Base-by-base conservation (phyloP, 2,329 filamentous ascomycete species). In the Botrytis galanthina region DNA sequence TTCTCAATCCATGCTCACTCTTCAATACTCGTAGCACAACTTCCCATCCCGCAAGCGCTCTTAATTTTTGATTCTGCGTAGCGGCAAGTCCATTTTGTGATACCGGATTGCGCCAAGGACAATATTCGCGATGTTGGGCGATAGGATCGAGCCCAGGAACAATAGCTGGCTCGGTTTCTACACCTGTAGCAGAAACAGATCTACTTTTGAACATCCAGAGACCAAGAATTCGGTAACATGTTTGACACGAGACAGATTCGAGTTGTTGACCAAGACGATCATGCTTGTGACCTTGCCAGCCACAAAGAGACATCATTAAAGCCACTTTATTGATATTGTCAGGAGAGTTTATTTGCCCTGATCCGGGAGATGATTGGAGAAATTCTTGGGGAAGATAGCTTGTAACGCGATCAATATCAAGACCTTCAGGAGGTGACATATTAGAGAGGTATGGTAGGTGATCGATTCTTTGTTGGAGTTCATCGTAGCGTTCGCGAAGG, bases 121-220 rank as follows among this genome's bases (percentile, higher is more conserved):
- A 96, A 79, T 95, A 96, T 79, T 93, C 92, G 75, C 93, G 89
- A 81, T 96, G 93, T 81, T 95, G 92, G 8, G 87, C 86, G 2
- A 91, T 83, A 7, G 90, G 89, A 79, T 95, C 90, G 1, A 96
- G 85, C 73, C 88, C 85, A 76, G 89, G 87, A 86, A 92, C 91
- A 1, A 88, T 87, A 4, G 90, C 87, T 18, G 75, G 76, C 7
- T 87, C 85, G 18, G 91, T 82, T 16, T 90, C 83, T 51, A 84
- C 79, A 51, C 86, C 82, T 0, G 86, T 86, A 26, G 83, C 82
- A 73, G 89, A 87, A 44, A 92, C 87, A 78, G 89, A 88, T 82
- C 91, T 94, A 81, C 90, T 91, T 79, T 90, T 92, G 81, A 97
- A 98, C 85, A 99, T 92, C 96, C 96, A 99, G 3, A 99, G 86